Percentiles rank a stretch among this genome's conserved stretches.
phyloP scores from a whole-genome alignment of 768 basidiomycete genomes.

The Trametes cubensis region DNA sequence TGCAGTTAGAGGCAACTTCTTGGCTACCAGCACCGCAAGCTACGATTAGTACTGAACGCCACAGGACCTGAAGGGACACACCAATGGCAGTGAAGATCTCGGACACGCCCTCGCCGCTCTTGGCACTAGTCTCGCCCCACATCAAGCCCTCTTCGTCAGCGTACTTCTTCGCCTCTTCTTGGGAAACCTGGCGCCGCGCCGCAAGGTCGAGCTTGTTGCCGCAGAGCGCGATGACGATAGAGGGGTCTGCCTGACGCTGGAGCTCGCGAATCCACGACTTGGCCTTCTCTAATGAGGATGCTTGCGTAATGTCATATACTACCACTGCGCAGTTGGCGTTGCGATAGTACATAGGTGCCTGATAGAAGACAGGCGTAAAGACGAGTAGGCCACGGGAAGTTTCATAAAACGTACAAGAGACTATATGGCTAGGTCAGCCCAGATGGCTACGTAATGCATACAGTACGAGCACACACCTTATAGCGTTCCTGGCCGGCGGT shows the following conservation, averaged over 20 bases:
- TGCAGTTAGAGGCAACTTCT: constrained; percentile 85
- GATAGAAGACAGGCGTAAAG: constrained; percentile 1
- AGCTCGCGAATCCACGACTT: constrained; percentile 96
- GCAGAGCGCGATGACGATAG: constrained; percentile 93
- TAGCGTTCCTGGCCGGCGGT: constrained; percentile 96
- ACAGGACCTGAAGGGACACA: constrained; percentile 38
- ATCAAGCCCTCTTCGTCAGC: constrained; percentile 90
- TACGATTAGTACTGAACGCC: neutral
- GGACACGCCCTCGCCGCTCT: constrained; percentile 83
- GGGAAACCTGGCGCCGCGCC: constrained; percentile 80
- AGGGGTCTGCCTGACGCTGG: constrained; percentile 96
- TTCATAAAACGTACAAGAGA: constrained; percentile 46
- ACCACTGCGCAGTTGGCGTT: constrained; percentile 94
- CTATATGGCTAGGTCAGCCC: constrained; percentile 32
- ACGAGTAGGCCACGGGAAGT: neutral
- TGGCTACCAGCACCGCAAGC: constrained; percentile 50
- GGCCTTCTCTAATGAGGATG: constrained; percentile 91
- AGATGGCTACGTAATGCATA: constrained; percentile 25
- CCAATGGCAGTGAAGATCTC: constrained; percentile 88
- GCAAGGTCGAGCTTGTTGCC: constrained; percentile 94
- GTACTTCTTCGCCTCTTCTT: constrained; percentile 91
- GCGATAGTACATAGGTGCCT: constrained; percentile 97
- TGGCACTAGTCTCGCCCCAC: constrained; percentile 93
- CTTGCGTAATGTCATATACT: constrained; percentile 94
- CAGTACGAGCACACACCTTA: constrained; percentile 51